Conservation (phyloP, 768 basidiomycete genomes). For the Suillus spraguei region DNA sequence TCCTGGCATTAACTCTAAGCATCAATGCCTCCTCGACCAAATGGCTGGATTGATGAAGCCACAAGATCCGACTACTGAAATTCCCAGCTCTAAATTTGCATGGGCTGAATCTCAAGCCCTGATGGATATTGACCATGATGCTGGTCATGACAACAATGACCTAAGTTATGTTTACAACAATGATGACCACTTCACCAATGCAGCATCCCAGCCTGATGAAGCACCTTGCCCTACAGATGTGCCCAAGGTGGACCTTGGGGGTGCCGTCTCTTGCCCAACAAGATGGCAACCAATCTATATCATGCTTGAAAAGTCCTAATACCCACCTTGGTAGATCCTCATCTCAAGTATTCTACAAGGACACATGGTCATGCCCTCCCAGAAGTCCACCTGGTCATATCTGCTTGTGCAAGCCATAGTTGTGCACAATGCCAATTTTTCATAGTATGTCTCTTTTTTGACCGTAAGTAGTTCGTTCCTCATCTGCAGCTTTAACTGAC, state of each 20-base stretch:
- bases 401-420: background rate
- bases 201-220: background rate
- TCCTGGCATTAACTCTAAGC: background rate
- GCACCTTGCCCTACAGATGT: background rate
- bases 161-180: no score
- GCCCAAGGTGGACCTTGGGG: background rate
- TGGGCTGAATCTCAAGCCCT: no score
- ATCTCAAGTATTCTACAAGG: background rate
- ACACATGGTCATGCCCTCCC: slow-evolving; percentile 9
- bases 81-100: no score
- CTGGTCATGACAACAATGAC: no score
- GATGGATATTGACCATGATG: no score
- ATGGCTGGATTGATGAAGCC: background rate
- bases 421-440: background rate
- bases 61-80: background rate
- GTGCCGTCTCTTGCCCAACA: background rate
- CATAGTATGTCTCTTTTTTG: slow-evolving; percentile 7
- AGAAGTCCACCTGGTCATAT: background rate
- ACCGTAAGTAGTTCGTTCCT: slow-evolving; percentile 1
- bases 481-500: background rate
- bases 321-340: background rate
- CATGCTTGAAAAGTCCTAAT: background rate
- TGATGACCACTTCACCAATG: no score
- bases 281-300: background rate
- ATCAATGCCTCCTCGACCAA: background rate